phyloP scores from a whole-genome alignment of 2,329 filamentous ascomycete species.

The Daldinia sp. region DNA sequence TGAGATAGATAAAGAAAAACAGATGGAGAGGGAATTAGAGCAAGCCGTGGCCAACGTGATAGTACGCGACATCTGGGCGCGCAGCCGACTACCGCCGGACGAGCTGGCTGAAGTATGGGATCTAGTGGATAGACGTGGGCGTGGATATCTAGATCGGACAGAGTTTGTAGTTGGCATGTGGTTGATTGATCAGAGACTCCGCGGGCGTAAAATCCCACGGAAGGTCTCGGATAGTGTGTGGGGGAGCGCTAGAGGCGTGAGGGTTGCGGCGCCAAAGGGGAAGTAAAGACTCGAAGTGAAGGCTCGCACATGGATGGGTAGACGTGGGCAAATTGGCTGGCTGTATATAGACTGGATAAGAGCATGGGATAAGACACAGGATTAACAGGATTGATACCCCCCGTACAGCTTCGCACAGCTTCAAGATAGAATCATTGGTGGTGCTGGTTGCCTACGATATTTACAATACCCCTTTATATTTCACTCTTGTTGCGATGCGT shows the following conservation, averaged over 20 bases:
- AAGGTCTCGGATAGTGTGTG: constrained; percentile 79
- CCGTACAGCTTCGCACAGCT: constrained; percentile 2
- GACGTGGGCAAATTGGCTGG: not conserved
- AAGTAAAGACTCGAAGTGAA: too few species aligned
- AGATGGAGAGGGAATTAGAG: constrained; percentile 41
- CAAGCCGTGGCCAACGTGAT: constrained; percentile 72
- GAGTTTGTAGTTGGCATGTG: constrained; percentile 87
- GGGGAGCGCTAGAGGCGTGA: constrained; percentile 68
- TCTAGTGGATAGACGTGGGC: constrained; percentile 67
- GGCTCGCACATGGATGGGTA: too few species aligned
- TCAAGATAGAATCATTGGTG: not conserved
- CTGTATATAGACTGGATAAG: not conserved
- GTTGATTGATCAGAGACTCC: constrained; percentile 82
- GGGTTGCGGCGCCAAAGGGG: constrained; percentile 39
- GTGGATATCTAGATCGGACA: constrained; percentile 67
- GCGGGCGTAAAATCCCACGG: constrained; percentile 78
- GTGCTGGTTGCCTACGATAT: not conserved
- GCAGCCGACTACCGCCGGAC: constrained; percentile 72
- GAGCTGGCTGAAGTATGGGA: constrained; percentile 81
- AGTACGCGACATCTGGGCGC: constrained; percentile 77
- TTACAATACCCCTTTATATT: not conserved
- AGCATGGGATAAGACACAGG: not conserved
- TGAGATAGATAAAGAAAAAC: constrained; percentile 12
- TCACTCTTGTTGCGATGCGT: too few species aligned
- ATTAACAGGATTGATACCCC: constrained; percentile 7